A percentile compares a stretch with the other conserved stretches of the same genome.
Evolutionary conservation across 202 grass and related monocot species (phyloP).

Genomic region (Zoysia matrella): DNA sequence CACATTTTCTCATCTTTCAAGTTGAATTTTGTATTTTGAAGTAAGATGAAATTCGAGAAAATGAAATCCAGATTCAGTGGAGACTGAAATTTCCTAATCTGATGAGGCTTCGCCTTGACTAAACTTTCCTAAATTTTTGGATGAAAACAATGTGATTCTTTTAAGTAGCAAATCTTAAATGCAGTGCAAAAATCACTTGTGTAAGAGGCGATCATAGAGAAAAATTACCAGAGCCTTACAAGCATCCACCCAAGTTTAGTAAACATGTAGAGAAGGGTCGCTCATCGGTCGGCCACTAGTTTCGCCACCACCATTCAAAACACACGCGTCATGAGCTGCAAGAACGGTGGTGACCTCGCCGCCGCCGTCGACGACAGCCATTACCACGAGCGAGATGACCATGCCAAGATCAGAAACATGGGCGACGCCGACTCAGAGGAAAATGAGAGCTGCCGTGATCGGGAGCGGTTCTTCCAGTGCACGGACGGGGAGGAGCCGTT

Average conservation of each 20-base stretch:
- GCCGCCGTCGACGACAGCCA: background rate
- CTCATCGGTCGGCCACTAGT: conserved; percentile 39
- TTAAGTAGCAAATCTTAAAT: too few relatives aligned
- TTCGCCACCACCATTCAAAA: conserved; percentile 48
- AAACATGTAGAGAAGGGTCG: conserved; percentile 39
- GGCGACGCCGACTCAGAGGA: background rate
- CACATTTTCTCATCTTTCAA: too few relatives aligned
- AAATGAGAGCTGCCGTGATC: conserved; percentile 28
- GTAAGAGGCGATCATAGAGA: background rate
- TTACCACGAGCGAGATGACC: background rate
- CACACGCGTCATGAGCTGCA: conserved; percentile 17
- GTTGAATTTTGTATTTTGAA: too few relatives aligned
- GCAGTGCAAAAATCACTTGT: background rate
- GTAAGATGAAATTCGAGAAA: too few relatives aligned
- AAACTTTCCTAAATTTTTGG: too few relatives aligned
- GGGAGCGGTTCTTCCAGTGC: conserved; percentile 65
- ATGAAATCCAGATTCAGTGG: too few relatives aligned
- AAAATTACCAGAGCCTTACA: conserved; percentile 33
- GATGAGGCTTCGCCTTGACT: too few relatives aligned
- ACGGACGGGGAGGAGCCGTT: conserved; percentile 52
- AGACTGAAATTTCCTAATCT: too few relatives aligned
- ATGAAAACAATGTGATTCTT: too few relatives aligned
- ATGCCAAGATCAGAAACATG: background rate
- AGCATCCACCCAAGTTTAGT: conserved; percentile 45
- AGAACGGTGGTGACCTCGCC: background rate